Percentiles rank a stretch among this genome's conserved stretches.
Evolutionary conservation across 176 grass and related monocot genomes (phyloP).

Genomic region (Zoysia japonica): DNA sequence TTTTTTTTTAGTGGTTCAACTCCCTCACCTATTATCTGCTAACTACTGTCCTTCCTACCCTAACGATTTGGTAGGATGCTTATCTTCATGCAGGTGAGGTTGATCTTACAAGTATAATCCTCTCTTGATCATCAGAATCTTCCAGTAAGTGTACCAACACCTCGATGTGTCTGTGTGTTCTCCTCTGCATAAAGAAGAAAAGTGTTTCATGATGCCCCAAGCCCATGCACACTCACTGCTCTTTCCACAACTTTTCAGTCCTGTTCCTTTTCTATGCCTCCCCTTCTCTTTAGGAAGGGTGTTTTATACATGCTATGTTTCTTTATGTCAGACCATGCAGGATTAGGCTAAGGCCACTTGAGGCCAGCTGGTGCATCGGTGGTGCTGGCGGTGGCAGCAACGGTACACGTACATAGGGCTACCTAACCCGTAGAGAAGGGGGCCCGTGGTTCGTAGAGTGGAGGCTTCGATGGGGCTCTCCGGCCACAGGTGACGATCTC

Average conservation of each 20-base stretch:
- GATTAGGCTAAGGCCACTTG: conserved; percentile 32
- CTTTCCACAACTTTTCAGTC: conserved; percentile 25
- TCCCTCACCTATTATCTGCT: conserved; percentile 15
- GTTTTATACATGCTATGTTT: conserved; percentile 35
- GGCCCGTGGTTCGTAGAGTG: neutral
- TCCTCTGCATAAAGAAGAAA: neutral
- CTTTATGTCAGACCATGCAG: conserved; percentile 39
- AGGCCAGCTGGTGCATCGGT: conserved; percentile 22
- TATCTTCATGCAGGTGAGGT: conserved; percentile 15
- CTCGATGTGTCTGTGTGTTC: conserved; percentile 22
- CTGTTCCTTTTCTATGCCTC: neutral
- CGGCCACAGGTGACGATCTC: conserved; percentile 16
- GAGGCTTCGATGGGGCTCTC: conserved; percentile 21
- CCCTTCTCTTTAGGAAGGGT: conserved; percentile 36
- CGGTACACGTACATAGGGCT: conserved; percentile 24
- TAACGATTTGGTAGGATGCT: conserved; percentile 37
- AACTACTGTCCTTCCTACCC: conserved; percentile 29
- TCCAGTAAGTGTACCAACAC: conserved; percentile 36
- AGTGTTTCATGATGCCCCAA: conserved; percentile 37
- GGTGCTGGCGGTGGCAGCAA: conserved; percentile 25
- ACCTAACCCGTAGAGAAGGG: conserved; percentile 3
- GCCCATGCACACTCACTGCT: conserved; percentile 35
- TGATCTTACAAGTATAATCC: conserved; percentile 10
- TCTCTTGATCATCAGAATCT: conserved; percentile 38
- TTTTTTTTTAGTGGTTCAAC: conserved; percentile 19